A percentile compares a stretch with the other conserved stretches of the same genome.
phyloP scores from a whole-genome alignment of 208 protist species.

The Leishmania amazonensis region DNA sequence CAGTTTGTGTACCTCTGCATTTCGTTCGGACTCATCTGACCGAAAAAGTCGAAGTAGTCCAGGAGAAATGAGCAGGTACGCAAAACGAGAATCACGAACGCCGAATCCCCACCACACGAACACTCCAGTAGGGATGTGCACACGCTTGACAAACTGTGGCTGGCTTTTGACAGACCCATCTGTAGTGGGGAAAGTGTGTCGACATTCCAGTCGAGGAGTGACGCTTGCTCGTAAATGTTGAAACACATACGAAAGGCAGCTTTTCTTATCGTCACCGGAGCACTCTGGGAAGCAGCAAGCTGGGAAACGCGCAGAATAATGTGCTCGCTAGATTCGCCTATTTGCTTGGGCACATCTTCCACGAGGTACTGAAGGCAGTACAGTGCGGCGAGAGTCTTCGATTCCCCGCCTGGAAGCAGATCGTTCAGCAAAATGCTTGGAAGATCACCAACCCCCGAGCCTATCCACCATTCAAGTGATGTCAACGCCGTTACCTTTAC shows the following conservation, averaged over 20 bases:
- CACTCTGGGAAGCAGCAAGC: slow-evolving; percentile 35
- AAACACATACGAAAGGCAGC: slow-evolving; percentile 89
- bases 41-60: slow-evolving; percentile 87
- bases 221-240: slow-evolving; percentile 84
- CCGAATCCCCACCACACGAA: slow-evolving; percentile 51
- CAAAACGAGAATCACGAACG: slow-evolving; percentile 62
- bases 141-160: slow-evolving; percentile 51
- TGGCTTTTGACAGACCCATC: slow-evolving; percentile 64
- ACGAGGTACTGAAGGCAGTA: slow-evolving; percentile 90
- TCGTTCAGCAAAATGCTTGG: slow-evolving; percentile 67
- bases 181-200: slow-evolving; percentile 77
- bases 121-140: slow-evolving; percentile 72
- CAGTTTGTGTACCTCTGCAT: slow-evolving; percentile 35
- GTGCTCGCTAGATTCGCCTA: slow-evolving; percentile 70
- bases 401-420: slow-evolving; percentile 55
- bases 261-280: slow-evolving; percentile 51
- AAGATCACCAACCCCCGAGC: slow-evolving; percentile 59
- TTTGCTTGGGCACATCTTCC: slow-evolving; percentile 83
- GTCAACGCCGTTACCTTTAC: slow-evolving; percentile 81
- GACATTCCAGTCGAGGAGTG: slow-evolving; percentile 87
- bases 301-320: slow-evolving; percentile 67
- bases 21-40: slow-evolving; percentile 34
- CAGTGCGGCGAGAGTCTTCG: slow-evolving; percentile 73
- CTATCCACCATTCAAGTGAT: slow-evolving; percentile 83
- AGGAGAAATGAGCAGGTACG: slow-evolving; percentile 76